These are phyloP conservation scores for Leptographium wingfieldii DNA, from an alignment of 2,329 filamentous ascomycete species.

Conservation along the genomic window DNA sequence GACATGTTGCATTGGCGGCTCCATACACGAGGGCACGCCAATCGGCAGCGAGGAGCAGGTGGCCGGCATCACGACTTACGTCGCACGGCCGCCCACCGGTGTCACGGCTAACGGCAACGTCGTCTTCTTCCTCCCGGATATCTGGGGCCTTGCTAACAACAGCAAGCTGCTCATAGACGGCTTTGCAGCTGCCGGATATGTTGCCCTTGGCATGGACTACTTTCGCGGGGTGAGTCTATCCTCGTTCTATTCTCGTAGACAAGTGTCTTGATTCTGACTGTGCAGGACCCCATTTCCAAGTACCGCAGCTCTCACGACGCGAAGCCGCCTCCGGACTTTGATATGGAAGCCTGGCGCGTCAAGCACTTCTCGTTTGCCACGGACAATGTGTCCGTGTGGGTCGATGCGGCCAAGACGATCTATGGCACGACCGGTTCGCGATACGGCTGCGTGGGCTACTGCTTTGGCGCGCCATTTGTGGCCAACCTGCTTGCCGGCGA, in stretches of 20 bases:
- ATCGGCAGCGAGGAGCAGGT: constrained; percentile 13
- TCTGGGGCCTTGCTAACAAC: constrained; percentile 13
- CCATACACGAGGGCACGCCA: constrained; percentile 16
- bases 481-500: constrained; percentile 25
- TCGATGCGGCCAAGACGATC: constrained; percentile 21
- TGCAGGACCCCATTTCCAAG: constrained; percentile 21
- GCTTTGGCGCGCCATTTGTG: constrained; percentile 32
- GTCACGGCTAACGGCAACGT: constrained; percentile 10
- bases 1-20: constrained; percentile 15
- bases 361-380: constrained; percentile 31
- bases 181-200: constrained; percentile 11
- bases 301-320: constrained; percentile 13
- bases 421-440: constrained; percentile 23
- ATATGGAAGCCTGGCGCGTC: constrained; percentile 33
- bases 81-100: constrained; percentile 11
- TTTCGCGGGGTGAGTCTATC: constrained; percentile 8
- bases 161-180: constrained; percentile 14
- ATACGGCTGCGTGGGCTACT: constrained; percentile 29
- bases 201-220: constrained; percentile 12
- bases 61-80: constrained; percentile 15
- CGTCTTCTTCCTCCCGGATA: constrained; percentile 12
- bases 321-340: constrained; percentile 25
- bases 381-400: constrained; percentile 31
- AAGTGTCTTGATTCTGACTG: neutral
- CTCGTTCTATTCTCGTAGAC: neutral